phyloP scores from a whole-genome alignment of 768 basidiomycete species.

The Leccinum longicurvipes region DNA sequence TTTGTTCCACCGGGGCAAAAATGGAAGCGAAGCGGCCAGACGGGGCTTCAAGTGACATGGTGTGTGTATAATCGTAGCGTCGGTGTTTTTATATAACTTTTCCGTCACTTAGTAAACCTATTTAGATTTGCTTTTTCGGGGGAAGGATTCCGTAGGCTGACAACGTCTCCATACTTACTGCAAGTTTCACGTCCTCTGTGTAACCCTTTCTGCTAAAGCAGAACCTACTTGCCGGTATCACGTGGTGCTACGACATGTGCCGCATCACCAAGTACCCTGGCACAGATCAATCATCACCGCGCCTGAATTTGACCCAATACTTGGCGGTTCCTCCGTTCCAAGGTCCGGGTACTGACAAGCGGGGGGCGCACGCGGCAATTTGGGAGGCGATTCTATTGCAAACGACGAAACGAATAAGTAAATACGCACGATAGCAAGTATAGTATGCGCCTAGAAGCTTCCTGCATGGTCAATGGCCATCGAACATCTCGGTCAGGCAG shows the following conservation, averaged over 20 bases:
- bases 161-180: slow-evolving; percentile 19
- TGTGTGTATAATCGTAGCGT: slow-evolving; percentile 6
- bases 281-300: neutral
- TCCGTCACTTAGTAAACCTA: neutral
- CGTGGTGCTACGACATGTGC: slow-evolving; percentile 12
- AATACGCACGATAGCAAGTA: slow-evolving; percentile 13
- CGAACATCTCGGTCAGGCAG: slow-evolving; percentile 3
- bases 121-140: neutral
- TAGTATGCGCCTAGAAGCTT: slow-evolving; percentile 5
- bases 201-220: slow-evolving; percentile 16
- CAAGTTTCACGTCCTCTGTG: slow-evolving; percentile 19
- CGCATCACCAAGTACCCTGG: neutral
- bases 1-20: slow-evolving; percentile 17
- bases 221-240: slow-evolving; percentile 30
- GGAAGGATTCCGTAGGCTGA: slow-evolving; percentile 9
- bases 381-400: slow-evolving; percentile 7
- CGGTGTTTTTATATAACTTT: slow-evolving; percentile 8
- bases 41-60: neutral
- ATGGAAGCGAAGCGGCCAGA: slow-evolving; percentile 20
- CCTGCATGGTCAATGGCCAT: slow-evolving; percentile 10
- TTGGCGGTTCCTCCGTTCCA: neutral
- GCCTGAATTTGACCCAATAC: slow-evolving; percentile 1
- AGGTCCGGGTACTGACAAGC: slow-evolving; percentile 15
- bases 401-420: slow-evolving; percentile 3
- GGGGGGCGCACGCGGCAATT: neutral